Evolutionary conservation across 495 filamentous ascomycete genomes (phyloP).

Genomic region (Xylaria grammica): DNA sequence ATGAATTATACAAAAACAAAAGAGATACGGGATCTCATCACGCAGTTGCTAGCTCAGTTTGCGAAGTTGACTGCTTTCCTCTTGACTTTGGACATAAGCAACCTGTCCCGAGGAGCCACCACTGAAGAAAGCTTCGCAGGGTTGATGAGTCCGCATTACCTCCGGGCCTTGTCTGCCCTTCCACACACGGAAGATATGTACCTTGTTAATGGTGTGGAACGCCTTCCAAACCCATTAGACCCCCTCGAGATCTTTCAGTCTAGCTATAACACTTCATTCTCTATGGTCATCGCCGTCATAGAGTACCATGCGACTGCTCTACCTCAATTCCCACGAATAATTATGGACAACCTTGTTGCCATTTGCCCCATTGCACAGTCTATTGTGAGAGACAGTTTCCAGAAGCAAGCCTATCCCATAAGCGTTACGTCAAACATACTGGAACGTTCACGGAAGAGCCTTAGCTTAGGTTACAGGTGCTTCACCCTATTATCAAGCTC

Average conservation of each 20-base stretch:
- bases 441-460: constrained; percentile 32
- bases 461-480: constrained; percentile 43
- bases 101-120: constrained; percentile 12
- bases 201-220: constrained; percentile 22
- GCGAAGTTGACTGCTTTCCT: constrained; percentile 35
- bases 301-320: constrained; percentile 39
- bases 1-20: constrained; percentile 24
- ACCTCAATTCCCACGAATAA: constrained; percentile 43
- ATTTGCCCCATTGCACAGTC: constrained; percentile 40
- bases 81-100: constrained; percentile 29
- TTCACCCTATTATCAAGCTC: constrained; percentile 48
- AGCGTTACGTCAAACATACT: constrained; percentile 9
- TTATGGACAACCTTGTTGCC: constrained; percentile 48
- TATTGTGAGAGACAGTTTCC: constrained; percentile 37
- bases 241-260: constrained; percentile 32
- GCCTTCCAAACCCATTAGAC: constrained; percentile 17
- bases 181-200: constrained; percentile 25
- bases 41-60: constrained; percentile 29
- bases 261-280: constrained; percentile 24
- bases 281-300: constrained; percentile 34
- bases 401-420: constrained; percentile 24
- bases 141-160: constrained; percentile 33
- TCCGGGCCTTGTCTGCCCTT: constrained; percentile 27
- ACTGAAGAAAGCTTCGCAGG: constrained; percentile 28
- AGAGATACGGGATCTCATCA: constrained; percentile 32